phyloP scores from a whole-genome alignment of 768 basidiomycete species.

The Macrolepiota fuliginosa region DNA sequence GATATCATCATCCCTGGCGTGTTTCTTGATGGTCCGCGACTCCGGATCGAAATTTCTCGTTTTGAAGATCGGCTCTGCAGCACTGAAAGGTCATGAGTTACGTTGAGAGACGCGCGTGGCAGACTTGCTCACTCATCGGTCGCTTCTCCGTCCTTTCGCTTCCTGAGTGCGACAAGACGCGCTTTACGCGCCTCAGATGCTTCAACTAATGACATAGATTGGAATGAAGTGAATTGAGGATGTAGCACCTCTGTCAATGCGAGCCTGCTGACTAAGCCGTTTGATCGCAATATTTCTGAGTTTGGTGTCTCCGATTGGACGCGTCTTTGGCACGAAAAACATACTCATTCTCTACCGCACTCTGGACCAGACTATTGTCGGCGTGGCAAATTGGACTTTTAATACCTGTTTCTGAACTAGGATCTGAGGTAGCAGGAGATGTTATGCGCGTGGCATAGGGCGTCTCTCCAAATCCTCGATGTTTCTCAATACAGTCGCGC shows the following conservation, averaged over 20 bases:
- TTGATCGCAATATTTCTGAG: conserved; percentile 4
- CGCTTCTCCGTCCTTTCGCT: conserved; percentile 61
- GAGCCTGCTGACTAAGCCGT: conserved; percentile 8
- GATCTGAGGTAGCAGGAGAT: conserved; percentile 14
- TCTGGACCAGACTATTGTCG: not conserved
- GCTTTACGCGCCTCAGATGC: conserved; percentile 80
- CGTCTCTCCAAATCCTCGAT: conserved; percentile 24
- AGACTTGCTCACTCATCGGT: conserved; percentile 39
- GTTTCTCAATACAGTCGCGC: conserved; percentile 8
- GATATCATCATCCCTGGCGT: conserved; percentile 47
- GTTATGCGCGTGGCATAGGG: conserved; percentile 29
- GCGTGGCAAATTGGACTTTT: not conserved
- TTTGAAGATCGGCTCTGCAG: conserved; percentile 51
- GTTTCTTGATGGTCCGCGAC: conserved; percentile 75
- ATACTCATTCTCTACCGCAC: not conserved
- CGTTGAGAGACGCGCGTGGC: not conserved
- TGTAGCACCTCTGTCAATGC: not conserved
- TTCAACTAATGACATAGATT: conserved; percentile 59
- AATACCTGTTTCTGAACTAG: not conserved
- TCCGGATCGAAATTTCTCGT: conserved; percentile 90
- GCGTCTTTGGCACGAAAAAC: conserved; percentile 1
- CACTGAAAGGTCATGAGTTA: conserved; percentile 17
- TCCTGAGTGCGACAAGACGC: conserved; percentile 74
- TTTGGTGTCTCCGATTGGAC: not conserved
- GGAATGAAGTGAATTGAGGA: not conserved